Base-by-base conservation (phyloP, 169 alveolate genomes). In the Plasmodium vinckei region DNA sequence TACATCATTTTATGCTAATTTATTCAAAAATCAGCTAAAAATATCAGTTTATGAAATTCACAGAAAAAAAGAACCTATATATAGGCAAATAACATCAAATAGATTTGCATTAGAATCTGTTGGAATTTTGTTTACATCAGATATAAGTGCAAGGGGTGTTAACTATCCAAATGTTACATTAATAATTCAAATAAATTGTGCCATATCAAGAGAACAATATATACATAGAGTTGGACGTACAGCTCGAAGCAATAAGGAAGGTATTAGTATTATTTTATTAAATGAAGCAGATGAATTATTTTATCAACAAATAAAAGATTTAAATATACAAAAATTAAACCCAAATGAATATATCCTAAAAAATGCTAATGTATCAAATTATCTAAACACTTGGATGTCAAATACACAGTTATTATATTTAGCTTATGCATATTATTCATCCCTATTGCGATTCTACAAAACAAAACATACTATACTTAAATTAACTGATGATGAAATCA, bases 171-270 rank as follows among this genome's bases (percentile, higher is more conserved):
- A 93, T 21, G 98, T 98, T 9, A 98, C 97, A 87, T 97, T 98
- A 97, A 99, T 99, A 7, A 94, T 99, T 46, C 98, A 98, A 93
- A 94, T 96, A 23, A 99, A 98, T 87, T 95, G 98, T 27, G 99
- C 99, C 0, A 99, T 97, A 65, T 97, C 98, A 77, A 94, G 96
- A 1, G 95, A 95, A 33, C 97, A 98, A 25, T 99, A 99, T 90
- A 95, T 98, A 27, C 99, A 98, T 91, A 94, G 99, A 92, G 98
- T 98, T 21, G 99, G 99, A 44, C 95, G 99, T 87, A 97, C 99
- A 65, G 99, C 99, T 7, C 92, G 99, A 67, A 96, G 96, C 86
- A 95, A 97, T 87, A 96, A 97, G 46, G 97, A 96, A 73, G 99
- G 99, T 9, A 87, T 69, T 12, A 88, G 94, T 2, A 71, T 95